These are phyloP conservation scores for Fragaria iinumae DNA, from an alignment of 306 rosid genomes.

Conservation along the genomic window DNA sequence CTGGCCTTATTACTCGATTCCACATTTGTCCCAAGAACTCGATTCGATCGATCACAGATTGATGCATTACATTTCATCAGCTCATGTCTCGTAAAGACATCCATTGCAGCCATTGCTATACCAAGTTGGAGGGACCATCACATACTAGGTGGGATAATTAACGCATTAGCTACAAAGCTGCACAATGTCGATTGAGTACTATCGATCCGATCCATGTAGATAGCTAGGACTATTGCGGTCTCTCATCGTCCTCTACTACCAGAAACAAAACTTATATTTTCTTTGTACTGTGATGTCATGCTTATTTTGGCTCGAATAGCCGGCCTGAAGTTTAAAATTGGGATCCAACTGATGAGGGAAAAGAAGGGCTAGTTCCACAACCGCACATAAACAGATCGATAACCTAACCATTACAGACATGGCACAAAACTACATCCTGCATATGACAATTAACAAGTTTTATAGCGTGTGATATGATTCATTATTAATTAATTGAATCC, in stretches of 20 bases:
- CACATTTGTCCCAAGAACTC: background rate
- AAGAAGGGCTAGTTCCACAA: background rate
- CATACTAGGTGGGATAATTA: too few species aligned
- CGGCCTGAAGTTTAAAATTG: conserved; percentile 19
- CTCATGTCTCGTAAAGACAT: background rate
- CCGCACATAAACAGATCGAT: background rate
- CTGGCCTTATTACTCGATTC: background rate
- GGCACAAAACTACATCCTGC: conserved; percentile 13
- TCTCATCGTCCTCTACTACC: too few species aligned
- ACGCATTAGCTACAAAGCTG: background rate
- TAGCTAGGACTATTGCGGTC: too few species aligned
- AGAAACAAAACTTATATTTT: too few species aligned
- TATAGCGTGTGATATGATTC: background rate
- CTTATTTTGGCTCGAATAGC: conserved; percentile 25
- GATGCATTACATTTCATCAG: background rate
- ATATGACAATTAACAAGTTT: conserved; percentile 11
- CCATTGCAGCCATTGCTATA: too few species aligned
- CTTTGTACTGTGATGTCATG: background rate
- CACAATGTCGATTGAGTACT: background rate
- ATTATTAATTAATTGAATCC: background rate
- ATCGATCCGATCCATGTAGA: too few species aligned
- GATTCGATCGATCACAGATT: background rate
- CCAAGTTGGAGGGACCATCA: background rate
- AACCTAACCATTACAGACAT: conserved; percentile 5
- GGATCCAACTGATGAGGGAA: background rate